Evolutionary conservation across 1,284 basidiomycete genomes (phyloP).

Genomic region (Phaffia rhodozyma): DNA sequence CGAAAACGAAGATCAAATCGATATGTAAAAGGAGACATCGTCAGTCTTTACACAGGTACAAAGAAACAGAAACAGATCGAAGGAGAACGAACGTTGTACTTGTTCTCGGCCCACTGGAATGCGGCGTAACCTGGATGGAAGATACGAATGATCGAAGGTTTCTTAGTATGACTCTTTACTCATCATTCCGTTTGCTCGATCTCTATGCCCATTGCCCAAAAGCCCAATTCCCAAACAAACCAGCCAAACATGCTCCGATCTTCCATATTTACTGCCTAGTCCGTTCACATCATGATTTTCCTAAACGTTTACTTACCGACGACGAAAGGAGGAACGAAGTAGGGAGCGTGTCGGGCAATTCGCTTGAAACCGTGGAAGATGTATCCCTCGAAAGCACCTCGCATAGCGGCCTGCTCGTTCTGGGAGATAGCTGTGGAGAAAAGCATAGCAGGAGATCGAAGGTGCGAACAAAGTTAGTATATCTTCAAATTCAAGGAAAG

Average conservation of each 20-base stretch:
- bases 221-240: not conserved
- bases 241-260: not conserved
- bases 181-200: not conserved
- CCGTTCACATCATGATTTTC: not conserved
- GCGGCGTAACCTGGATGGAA: conserved; percentile 55
- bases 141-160: not conserved
- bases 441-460: not conserved
- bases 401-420: conserved; percentile 59
- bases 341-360: conserved; percentile 58
- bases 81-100: conserved; percentile 24
- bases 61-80: not conserved
- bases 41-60: too few relatives aligned
- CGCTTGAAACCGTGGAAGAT: conserved; percentile 79
- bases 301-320: conserved; percentile 48
- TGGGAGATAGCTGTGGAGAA: conserved; percentile 59
- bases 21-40: too few relatives aligned
- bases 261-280: not conserved
- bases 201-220: not conserved
- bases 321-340: conserved; percentile 66
- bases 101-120: conserved; percentile 69
- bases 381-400: conserved; percentile 59
- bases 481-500: not conserved
- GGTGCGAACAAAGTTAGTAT: not conserved
- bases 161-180: not conserved
- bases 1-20: not conserved